phyloP scores from a whole-genome alignment of 441 rosid genomes.

The Eruca vesicaria region DNA sequence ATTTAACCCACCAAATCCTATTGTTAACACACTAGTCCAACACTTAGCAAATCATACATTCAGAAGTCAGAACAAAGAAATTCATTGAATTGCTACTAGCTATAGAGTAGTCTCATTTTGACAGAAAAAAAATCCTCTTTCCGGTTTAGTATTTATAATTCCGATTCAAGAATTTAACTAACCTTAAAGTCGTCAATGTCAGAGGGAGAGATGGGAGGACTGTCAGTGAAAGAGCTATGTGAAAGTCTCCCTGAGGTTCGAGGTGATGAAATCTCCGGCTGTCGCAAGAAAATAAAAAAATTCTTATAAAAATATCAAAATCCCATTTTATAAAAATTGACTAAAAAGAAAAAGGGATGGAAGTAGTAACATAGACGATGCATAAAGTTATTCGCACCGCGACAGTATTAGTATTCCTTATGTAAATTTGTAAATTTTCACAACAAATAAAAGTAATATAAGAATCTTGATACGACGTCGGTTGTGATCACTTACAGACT shows the following conservation, averaged over 20 bases:
- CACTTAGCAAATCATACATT: background rate
- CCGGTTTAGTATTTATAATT: background rate
- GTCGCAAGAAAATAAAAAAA: background rate
- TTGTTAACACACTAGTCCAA: background rate
- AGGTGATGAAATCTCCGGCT: slow-evolving; percentile 58
- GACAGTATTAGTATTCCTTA: slow-evolving; percentile 54
- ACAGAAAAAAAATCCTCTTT: no score
- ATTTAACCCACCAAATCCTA: slow-evolving; percentile 6
- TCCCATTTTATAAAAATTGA: background rate
- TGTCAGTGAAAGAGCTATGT: slow-evolving; percentile 90
- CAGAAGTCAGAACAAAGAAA: background rate
- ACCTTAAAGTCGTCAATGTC: slow-evolving; percentile 91
- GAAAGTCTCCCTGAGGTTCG: slow-evolving; percentile 95
- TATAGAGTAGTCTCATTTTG: no score
- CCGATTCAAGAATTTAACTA: slow-evolving; percentile 23
- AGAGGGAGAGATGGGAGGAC: slow-evolving; percentile 97
- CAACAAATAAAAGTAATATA: no score
- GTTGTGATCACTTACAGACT: slow-evolving; percentile 61
- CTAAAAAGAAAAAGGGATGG: background rate
- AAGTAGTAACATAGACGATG: background rate
- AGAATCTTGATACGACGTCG: no score
- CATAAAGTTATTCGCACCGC: slow-evolving; percentile 36
- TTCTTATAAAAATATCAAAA: background rate
- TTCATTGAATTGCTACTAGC: no score
- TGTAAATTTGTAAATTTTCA: no score